Conservation (phyloP, 768 basidiomycete species). For the Pleurotus djamor region DNA sequence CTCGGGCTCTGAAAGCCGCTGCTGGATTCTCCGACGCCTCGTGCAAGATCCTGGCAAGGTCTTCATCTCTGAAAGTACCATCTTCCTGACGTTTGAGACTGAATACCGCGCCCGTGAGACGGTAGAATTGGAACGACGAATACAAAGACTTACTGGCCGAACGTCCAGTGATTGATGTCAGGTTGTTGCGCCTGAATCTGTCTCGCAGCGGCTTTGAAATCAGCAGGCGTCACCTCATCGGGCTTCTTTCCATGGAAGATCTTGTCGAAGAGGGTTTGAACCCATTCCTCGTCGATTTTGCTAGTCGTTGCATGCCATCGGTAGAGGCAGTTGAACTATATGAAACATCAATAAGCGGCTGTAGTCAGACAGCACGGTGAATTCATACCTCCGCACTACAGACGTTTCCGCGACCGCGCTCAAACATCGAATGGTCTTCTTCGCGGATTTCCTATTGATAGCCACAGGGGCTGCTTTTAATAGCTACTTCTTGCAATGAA, state of each 20-base stretch:
- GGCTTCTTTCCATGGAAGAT: constrained; percentile 53
- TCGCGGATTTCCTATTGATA: constrained; percentile 58
- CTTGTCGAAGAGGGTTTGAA: constrained; percentile 40
- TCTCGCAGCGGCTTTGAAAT: constrained; percentile 49
- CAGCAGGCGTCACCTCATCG: constrained; percentile 40
- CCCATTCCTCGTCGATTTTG: constrained; percentile 69
- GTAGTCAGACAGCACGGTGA: neutral
- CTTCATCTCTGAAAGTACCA: constrained; percentile 65
- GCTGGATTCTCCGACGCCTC: constrained; percentile 76
- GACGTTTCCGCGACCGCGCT: constrained; percentile 78
- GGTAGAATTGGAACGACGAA: neutral
- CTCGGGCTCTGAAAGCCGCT: constrained; percentile 71
- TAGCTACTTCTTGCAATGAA: neutral
- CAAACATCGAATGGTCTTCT: constrained; percentile 62
- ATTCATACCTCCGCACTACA: constrained; percentile 73
- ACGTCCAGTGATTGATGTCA: constrained; percentile 61
- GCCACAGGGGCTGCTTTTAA: neutral
- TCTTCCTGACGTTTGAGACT: constrained; percentile 62
- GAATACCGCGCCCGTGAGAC: neutral
- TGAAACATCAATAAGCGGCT: constrained; percentile 1
- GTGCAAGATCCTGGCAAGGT: constrained; percentile 66
- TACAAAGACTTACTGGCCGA: constrained; percentile 46
- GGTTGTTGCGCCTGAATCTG: constrained; percentile 37
- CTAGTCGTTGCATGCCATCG: constrained; percentile 85
- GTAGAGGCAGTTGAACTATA: constrained; percentile 84